These are phyloP conservation scores for Clavariopsis aquatica DNA, from an alignment of 495 filamentous ascomycete genomes.

Conservation along the genomic window DNA sequence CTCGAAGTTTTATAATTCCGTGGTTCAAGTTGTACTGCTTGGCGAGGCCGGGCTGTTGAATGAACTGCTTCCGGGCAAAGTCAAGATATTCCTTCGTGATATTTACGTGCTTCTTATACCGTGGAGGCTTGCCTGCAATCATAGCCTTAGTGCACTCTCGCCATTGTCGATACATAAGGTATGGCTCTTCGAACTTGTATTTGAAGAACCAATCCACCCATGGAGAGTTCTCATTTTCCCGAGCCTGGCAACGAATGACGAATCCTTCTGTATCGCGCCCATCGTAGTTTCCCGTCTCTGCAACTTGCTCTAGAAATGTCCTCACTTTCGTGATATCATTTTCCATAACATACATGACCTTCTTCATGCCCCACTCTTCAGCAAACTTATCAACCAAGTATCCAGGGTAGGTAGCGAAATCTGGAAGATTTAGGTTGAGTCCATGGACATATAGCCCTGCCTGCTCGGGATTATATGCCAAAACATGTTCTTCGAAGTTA, in stretches of 20 bases:
- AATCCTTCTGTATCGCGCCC: conserved; percentile 96
- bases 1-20: conserved; percentile 89
- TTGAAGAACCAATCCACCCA: conserved; percentile 98
- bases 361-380: conserved; percentile 90
- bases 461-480: conserved; percentile 80
- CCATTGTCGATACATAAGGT: conserved; percentile 98
- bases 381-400: conserved; percentile 82
- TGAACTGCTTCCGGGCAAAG: conserved; percentile 74
- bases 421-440: conserved; percentile 88
- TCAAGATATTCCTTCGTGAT: conserved; percentile 89
- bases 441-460: conserved; percentile 94
- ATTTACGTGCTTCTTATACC: conserved; percentile 78
- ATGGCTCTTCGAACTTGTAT: conserved; percentile 99
- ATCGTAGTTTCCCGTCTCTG: conserved; percentile 81
- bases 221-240: conserved; percentile 48
- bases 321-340: conserved; percentile 72
- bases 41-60: conserved; percentile 60
- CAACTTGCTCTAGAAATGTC: conserved; percentile 76
- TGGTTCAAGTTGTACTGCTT: conserved; percentile 80
- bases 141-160: conserved; percentile 92
- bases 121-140: conserved; percentile 72
- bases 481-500: conserved; percentile 92
- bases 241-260: conserved; percentile 84
- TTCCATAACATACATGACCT: conserved; percentile 76
- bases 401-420: conserved; percentile 82